A percentile compares a stretch with the other conserved stretches of the same genome.
These are phyloP conservation scores for Macrocybe gigantea DNA, from an alignment of 768 basidiomycete genomes.

Conservation along the genomic window DNA sequence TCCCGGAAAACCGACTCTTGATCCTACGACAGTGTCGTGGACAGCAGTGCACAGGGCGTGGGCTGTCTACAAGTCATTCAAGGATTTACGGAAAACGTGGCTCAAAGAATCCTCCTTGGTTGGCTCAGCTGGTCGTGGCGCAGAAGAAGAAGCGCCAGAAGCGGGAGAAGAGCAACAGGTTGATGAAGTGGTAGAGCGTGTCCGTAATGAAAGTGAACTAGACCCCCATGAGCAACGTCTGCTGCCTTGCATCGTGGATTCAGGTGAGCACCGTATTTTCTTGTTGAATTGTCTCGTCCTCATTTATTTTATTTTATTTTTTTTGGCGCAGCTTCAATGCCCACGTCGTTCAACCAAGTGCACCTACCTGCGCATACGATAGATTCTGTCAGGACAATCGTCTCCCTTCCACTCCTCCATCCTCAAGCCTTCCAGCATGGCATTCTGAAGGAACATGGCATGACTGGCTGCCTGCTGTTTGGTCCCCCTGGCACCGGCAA, in stretches of 20 bases:
- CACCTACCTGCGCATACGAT: slow-evolving; percentile 86
- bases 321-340: slow-evolving; percentile 49
- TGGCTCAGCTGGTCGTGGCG: slow-evolving; percentile 17
- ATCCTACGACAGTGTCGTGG: slow-evolving; percentile 64
- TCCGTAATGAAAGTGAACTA: slow-evolving; percentile 72
- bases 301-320: slow-evolving; percentile 7
- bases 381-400: slow-evolving; percentile 87
- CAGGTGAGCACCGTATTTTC: slow-evolving; percentile 38
- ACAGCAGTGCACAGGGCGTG: slow-evolving; percentile 60
- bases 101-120: slow-evolving; percentile 41
- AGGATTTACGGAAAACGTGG: slow-evolving; percentile 53
- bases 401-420: slow-evolving; percentile 82
- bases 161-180: slow-evolving; percentile 29
- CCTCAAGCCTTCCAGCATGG: slow-evolving; percentile 86
- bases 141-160: slow-evolving; percentile 29
- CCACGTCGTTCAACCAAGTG: slow-evolving; percentile 83
- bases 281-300: not conserved
- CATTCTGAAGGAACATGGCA: slow-evolving; percentile 85
- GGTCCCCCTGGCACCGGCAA: slow-evolving; percentile 91
- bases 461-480: slow-evolving; percentile 88
- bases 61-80: slow-evolving; percentile 45
- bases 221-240: slow-evolving; percentile 79
- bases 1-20: slow-evolving; percentile 37
- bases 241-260: slow-evolving; percentile 81
- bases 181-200: slow-evolving; percentile 71